Evolutionary conservation across 2,329 filamentous ascomycete species (phyloP).

Genomic region (Trichoderma sp.): DNA sequence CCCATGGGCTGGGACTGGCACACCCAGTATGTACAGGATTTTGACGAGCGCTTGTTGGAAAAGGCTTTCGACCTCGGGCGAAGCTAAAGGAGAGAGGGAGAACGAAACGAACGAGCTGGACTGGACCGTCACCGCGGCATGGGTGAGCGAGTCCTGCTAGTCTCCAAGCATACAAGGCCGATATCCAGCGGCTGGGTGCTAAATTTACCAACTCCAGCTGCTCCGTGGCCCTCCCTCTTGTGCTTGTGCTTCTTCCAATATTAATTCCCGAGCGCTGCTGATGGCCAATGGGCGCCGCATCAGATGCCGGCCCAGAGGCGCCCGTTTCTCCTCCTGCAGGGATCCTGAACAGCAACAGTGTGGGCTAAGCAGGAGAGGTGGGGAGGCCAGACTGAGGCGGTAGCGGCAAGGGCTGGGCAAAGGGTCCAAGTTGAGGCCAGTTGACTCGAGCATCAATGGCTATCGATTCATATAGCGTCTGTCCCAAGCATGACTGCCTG

Average conservation of each 20-base stretch:
- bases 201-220: not conserved
- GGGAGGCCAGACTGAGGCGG: conserved; percentile 21
- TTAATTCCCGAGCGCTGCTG: conserved; percentile 15
- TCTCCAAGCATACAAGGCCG: conserved; percentile 6
- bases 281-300: conserved; percentile 25
- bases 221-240: not conserved
- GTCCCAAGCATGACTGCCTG: conserved; percentile 12
- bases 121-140: not conserved
- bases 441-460: not conserved
- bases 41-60: not conserved
- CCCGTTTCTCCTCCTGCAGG: conserved; percentile 27
- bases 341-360: conserved; percentile 26
- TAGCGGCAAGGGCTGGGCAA: conserved; percentile 14
- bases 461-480: conserved; percentile 1
- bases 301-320: conserved; percentile 16
- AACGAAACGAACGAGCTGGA: not conserved
- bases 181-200: not conserved
- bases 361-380: conserved; percentile 21
- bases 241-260: conserved; percentile 1
- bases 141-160: not conserved
- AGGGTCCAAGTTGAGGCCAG: not conserved
- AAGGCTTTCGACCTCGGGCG: not conserved
- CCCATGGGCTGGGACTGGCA: not conserved
- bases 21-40: not conserved
- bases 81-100: not conserved